These are phyloP conservation scores for Neonectria coccinea DNA, from an alignment of 2,329 filamentous ascomycete species.

Conservation along the genomic window DNA sequence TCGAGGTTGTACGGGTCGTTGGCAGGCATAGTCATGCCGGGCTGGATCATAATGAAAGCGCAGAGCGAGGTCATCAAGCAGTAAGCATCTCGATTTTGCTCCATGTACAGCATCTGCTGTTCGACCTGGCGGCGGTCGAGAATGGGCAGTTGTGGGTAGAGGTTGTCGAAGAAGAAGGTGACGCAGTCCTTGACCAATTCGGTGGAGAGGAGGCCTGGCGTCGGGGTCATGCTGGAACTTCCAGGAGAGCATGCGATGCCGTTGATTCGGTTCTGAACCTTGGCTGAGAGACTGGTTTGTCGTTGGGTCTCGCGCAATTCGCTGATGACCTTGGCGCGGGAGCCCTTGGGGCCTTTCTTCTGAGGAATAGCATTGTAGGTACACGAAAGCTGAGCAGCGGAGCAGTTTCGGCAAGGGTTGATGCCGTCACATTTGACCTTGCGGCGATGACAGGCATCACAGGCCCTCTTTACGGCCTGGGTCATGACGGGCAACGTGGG, in stretches of 20 bases:
- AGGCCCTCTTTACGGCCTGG: constrained; percentile 71
- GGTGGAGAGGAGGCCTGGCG: constrained; percentile 69
- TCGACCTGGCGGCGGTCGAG: constrained; percentile 69
- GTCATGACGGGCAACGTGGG: constrained; percentile 49
- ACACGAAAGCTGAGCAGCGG: constrained; percentile 73
- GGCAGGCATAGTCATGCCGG: constrained; percentile 71
- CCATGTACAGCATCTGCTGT: constrained; percentile 69
- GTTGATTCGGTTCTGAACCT: constrained; percentile 70
- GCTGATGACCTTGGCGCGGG: constrained; percentile 79
- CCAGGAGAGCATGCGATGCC: constrained; percentile 63
- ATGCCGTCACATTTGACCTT: constrained; percentile 81
- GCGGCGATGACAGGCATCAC: constrained; percentile 79
- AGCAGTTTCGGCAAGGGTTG: constrained; percentile 78
- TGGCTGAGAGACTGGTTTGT: constrained; percentile 72
- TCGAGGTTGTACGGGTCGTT: constrained; percentile 68
- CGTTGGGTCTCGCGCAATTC: constrained; percentile 77
- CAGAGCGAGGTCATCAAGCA: constrained; percentile 73
- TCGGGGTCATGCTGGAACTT: constrained; percentile 63
- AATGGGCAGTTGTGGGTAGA: constrained; percentile 74
- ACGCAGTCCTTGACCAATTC: constrained; percentile 75
- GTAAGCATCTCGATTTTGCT: constrained; percentile 72
- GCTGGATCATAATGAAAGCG: constrained; percentile 76
- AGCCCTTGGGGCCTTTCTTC: constrained; percentile 82
- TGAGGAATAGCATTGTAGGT: constrained; percentile 81
- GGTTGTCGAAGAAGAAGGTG: constrained; percentile 75